Percentiles rank a stretch among this genome's conserved stretches.
Evolutionary conservation across 108 stramenopile genomes (phyloP).

Genomic region (Skeletonema marinoi): DNA sequence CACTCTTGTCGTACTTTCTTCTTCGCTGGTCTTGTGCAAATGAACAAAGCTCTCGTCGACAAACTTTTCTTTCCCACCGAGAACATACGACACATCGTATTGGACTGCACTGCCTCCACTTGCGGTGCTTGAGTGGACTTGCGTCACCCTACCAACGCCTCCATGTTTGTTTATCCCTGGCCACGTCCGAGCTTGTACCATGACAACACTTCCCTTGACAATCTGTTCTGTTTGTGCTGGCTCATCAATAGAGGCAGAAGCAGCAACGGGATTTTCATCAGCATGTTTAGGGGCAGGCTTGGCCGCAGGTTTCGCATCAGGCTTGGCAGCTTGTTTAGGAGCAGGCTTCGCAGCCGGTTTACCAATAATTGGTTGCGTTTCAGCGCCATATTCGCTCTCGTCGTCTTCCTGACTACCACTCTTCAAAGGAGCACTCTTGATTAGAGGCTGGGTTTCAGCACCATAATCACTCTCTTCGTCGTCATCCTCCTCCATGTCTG

Average conservation of each 20-base stretch:
- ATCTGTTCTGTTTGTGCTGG: slow-evolving; percentile 15
- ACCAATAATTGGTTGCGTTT: slow-evolving; percentile 3
- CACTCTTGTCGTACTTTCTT: slow-evolving; percentile 2
- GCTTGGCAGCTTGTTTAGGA: no score
- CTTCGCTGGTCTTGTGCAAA: slow-evolving; percentile 7
- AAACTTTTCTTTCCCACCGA: slow-evolving; percentile 76
- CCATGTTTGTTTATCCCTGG: slow-evolving; percentile 90
- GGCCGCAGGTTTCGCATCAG: neutral
- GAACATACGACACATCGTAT: slow-evolving; percentile 76
- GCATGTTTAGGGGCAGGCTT: neutral
- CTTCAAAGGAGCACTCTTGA: slow-evolving; percentile 2
- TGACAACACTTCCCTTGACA: slow-evolving; percentile 65
- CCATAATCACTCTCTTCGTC: neutral
- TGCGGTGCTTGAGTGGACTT: slow-evolving; percentile 34
- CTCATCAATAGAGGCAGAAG: neutral
- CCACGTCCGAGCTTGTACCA: slow-evolving; percentile 82
- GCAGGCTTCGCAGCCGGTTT: neutral
- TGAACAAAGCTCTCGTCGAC: slow-evolving; percentile 74
- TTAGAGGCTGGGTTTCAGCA: slow-evolving; percentile 1
- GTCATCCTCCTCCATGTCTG: neutral
- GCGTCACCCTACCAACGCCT: slow-evolving; percentile 72
- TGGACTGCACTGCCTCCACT: slow-evolving; percentile 36
- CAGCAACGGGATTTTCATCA: neutral
- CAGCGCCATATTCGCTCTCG: neutral
- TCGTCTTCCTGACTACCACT: slow-evolving; percentile 3